Percentiles rank a stretch among this genome's conserved stretches.
These are phyloP conservation scores for Apophysomyces variabilis DNA, from an alignment of 371 early-diverging fungal genomes.

Conservation along the genomic window DNA sequence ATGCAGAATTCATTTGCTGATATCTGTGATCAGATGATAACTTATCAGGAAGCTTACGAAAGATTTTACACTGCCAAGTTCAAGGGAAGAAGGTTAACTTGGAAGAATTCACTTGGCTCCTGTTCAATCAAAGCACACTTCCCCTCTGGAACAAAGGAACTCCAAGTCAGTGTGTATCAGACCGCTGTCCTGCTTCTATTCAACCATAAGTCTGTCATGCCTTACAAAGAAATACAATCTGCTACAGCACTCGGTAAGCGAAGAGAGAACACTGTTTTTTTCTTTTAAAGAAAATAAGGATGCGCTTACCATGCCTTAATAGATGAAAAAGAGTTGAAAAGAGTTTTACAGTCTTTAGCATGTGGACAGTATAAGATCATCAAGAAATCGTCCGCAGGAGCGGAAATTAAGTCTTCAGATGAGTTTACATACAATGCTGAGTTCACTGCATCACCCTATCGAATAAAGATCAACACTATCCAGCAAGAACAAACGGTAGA, in stretches of 20 bases:
- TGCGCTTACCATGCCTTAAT: constrained; percentile 7
- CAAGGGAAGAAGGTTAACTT: constrained; percentile 80
- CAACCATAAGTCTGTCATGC: constrained; percentile 59
- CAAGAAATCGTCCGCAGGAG: constrained; percentile 52
- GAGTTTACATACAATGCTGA: constrained; percentile 72
- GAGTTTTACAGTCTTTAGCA: constrained; percentile 79
- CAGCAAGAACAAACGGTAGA: constrained; percentile 78
- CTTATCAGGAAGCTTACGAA: constrained; percentile 68
- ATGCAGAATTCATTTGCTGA: background rate
- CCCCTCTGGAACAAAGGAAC: constrained; percentile 62
- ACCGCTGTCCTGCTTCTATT: constrained; percentile 77
- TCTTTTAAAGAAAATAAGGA: background rate
- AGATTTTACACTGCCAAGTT: constrained; percentile 78
- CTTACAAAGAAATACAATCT: constrained; percentile 69
- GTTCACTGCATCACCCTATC: constrained; percentile 65
- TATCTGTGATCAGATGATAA: constrained; percentile 55
- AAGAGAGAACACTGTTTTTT: too few species aligned
- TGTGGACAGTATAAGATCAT: constrained; percentile 78
- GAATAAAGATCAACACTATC: constrained; percentile 82
- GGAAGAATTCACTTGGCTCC: constrained; percentile 84
- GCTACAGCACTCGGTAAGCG: constrained; percentile 62
- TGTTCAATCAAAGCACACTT: constrained; percentile 75
- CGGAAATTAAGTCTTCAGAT: constrained; percentile 23
- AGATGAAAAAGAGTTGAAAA: constrained; percentile 72
- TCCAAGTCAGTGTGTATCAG: constrained; percentile 77